Evolutionary conservation across 805 yeast genomes (phyloP).

Genomic region (Yamadazyma ubonensis): DNA sequence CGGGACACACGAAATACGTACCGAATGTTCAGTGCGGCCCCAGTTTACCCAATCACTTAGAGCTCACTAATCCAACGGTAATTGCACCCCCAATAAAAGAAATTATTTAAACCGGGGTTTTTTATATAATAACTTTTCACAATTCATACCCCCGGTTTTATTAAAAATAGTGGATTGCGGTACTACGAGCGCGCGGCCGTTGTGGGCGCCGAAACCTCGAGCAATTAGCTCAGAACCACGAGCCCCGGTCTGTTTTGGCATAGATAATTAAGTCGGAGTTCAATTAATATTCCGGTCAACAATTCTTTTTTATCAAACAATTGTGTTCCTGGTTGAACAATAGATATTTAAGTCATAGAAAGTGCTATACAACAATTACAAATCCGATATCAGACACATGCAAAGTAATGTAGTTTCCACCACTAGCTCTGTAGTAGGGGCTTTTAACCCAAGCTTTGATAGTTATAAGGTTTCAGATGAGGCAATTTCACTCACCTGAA

Average conservation of each 20-base stretch:
- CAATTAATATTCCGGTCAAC: not conserved
- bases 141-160: not conserved
- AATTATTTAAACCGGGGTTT: no score
- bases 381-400: no score
- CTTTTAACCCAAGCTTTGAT: not conserved
- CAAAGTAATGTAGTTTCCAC: no score
- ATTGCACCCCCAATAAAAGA: no score
- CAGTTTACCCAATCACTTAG: no score
- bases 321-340: not conserved
- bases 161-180: conserved; percentile 1
- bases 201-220: not conserved
- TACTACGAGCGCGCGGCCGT: not conserved
- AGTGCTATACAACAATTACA: no score
- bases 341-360: no score
- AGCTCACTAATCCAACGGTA: no score
- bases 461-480: not conserved
- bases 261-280: not conserved
- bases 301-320: not conserved
- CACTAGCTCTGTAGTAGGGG: not conserved
- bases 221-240: not conserved
- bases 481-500: not conserved
- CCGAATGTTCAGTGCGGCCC: no score
- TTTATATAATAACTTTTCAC: no score
- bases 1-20: no score
- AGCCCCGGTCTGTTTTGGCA: not conserved